Evolutionary conservation across 1,284 basidiomycete species (phyloP).

Genomic region (Malassezia arunalokei): DNA sequence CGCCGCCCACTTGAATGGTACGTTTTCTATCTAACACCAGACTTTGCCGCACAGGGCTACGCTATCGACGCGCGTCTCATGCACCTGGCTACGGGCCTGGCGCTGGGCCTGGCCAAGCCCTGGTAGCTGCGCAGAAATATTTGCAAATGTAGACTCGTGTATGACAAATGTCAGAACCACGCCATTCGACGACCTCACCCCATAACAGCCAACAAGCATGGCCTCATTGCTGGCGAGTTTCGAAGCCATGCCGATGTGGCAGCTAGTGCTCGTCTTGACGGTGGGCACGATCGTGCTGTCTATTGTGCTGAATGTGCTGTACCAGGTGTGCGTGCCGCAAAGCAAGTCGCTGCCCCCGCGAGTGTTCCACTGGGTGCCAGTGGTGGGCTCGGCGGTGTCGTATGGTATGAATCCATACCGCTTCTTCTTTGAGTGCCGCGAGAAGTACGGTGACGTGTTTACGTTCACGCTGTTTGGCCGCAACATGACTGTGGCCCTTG

Average conservation of each 20-base stretch:
- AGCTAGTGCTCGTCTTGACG: neutral
- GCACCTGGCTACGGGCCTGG: constrained; percentile 37
- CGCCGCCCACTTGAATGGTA: constrained; percentile 25
- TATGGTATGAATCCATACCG: constrained; percentile 70
- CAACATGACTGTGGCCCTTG: constrained; percentile 78
- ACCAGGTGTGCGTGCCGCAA: constrained; percentile 36
- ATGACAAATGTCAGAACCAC: neutral
- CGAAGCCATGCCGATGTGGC: constrained; percentile 1
- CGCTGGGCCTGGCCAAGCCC: constrained; percentile 14
- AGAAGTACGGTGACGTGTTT: constrained; percentile 73
- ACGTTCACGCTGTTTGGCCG: constrained; percentile 67
- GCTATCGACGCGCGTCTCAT: constrained; percentile 39
- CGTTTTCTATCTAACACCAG: constrained; percentile 17
- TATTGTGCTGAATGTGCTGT: constrained; percentile 55
- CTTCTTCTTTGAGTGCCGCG: constrained; percentile 62
- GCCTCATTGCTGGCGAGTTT: neutral
- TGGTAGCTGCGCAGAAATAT: neutral
- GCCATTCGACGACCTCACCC: neutral
- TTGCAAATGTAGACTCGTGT: neutral
- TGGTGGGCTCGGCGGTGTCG: constrained; percentile 59
- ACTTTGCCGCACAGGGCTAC: constrained; percentile 28
- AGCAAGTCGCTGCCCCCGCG: constrained; percentile 53
- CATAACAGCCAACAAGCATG: neutral
- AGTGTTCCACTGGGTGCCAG: constrained; percentile 66
- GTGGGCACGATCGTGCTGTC: constrained; percentile 10